Base-by-base conservation (phyloP, 768 basidiomycete species). In the Boletus reticulatus region DNA sequence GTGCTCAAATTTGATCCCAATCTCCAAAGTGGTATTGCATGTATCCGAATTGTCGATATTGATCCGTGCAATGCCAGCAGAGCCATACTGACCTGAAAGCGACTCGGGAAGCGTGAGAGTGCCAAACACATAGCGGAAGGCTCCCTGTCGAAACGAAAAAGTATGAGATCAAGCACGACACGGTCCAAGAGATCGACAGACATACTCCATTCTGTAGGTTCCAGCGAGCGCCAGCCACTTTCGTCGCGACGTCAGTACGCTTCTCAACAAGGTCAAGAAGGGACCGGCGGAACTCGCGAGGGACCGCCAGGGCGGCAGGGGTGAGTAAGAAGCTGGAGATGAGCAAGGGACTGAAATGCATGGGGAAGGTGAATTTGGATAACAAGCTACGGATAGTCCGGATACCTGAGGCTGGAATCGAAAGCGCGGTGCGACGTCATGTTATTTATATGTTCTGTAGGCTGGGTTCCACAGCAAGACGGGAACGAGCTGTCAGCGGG, bases 21-120 rank as follows among this genome's bases (percentile, higher is more conserved):
- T 36, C 41, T 43, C n/a, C 39, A n/a, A n/a, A 14, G 8, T 4
- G 0, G 2, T 24, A 27, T 27, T 27, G 27, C 1, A 22, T 55
- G 61, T 3, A 16, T 45, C 5, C 5, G 7, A 12, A 3, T 52
- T 52, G 20, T 62, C 56, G 17, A 62, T 43, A 14, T 53, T 52
- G 2, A 57, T 47, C 55, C 47, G 55, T 14, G 34, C 29, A 45
- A 34, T 13, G 5, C 39, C 43, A 42, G 41, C 24, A n/a, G 24
- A 3, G 9, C 32, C 31, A 3, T 1, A 1, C 3, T 14, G 0
- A 22, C 59, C 54, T 10, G 19, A 38, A 14, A 36, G 29, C 3
- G 0, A n/a, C n/a, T n/a, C 3, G 4, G 56, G 52, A 17, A 48
- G 45, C 1, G 43, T 22, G 24, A 58, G 43, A 17, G 52, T 62